phyloP scores from a whole-genome alignment of 306 rosid genomes.

The Cucumis melo region DNA sequence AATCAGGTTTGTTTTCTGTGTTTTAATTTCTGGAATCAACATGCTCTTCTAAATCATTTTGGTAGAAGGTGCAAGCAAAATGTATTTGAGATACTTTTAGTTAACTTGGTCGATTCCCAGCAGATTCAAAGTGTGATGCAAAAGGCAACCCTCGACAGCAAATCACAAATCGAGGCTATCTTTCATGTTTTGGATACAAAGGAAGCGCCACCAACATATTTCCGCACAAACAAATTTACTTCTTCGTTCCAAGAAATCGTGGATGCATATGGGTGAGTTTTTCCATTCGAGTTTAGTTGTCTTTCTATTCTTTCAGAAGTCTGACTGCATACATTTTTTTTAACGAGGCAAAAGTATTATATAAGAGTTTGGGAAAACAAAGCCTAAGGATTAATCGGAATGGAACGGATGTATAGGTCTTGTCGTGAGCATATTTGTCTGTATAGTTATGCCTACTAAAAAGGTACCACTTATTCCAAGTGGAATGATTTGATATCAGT shows the following conservation, averaged over 20 bases:
- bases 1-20: constrained; percentile 37
- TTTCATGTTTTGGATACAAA: constrained; percentile 56
- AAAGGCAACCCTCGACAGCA: constrained; percentile 45
- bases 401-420: not conserved
- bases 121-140: constrained; percentile 49
- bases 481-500: not conserved
- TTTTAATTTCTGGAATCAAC: not conserved
- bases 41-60: not conserved
- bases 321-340: not conserved
- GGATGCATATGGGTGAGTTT: constrained; percentile 76
- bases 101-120: constrained; percentile 10
- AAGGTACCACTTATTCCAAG: not conserved
- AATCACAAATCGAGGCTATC: constrained; percentile 53
- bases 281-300: not conserved
- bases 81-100: constrained; percentile 3
- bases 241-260: constrained; percentile 67
- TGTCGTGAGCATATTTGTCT: not conserved
- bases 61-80: not conserved
- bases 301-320: not conserved
- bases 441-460: not conserved
- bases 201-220: constrained; percentile 61
- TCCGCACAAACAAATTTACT: constrained; percentile 56
- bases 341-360: not conserved
- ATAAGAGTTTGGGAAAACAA: not conserved
- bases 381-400: not conserved